phyloP scores from a whole-genome alignment of 495 filamentous ascomycete species.

The Aspergillus nanangensis region DNA sequence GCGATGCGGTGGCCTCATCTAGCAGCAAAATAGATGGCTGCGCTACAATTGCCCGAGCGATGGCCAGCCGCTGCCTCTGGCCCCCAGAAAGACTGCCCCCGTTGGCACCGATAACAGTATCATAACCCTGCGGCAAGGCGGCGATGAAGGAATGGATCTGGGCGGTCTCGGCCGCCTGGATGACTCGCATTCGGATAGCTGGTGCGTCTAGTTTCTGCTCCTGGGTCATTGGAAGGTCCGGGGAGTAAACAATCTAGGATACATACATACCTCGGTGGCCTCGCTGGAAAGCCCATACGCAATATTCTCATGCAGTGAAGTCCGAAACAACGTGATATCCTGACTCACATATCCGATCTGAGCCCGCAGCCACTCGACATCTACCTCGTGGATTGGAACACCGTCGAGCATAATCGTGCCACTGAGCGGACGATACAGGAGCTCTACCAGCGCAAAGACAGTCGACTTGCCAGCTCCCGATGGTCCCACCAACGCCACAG shows the following conservation, averaged over 20 bases:
- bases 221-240: not conserved
- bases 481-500: slow-evolving; percentile 40
- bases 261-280: slow-evolving; percentile 22
- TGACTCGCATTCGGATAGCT: not conserved
- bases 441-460: slow-evolving; percentile 45
- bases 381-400: slow-evolving; percentile 4
- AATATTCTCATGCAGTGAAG: slow-evolving; percentile 65
- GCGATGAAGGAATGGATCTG: slow-evolving; percentile 52
- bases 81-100: slow-evolving; percentile 59
- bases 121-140: slow-evolving; percentile 46
- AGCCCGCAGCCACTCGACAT: slow-evolving; percentile 12
- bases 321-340: slow-evolving; percentile 71
- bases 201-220: not conserved
- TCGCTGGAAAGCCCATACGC: slow-evolving; percentile 40
- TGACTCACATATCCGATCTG: slow-evolving; percentile 39
- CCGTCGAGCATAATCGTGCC: slow-evolving; percentile 2
- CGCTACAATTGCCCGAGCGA: slow-evolving; percentile 56
- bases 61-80: slow-evolving; percentile 64
- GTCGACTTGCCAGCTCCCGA: slow-evolving; percentile 58
- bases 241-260: not conserved
- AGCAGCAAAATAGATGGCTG: slow-evolving; percentile 46
- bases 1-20: slow-evolving; percentile 54
- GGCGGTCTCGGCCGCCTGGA: slow-evolving; percentile 41
- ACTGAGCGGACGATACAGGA: slow-evolving; percentile 36
- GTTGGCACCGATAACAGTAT: slow-evolving; percentile 54